Base-by-base conservation (phyloP, 169 alveolate species). In the Besnoitia besnoiti region DNA sequence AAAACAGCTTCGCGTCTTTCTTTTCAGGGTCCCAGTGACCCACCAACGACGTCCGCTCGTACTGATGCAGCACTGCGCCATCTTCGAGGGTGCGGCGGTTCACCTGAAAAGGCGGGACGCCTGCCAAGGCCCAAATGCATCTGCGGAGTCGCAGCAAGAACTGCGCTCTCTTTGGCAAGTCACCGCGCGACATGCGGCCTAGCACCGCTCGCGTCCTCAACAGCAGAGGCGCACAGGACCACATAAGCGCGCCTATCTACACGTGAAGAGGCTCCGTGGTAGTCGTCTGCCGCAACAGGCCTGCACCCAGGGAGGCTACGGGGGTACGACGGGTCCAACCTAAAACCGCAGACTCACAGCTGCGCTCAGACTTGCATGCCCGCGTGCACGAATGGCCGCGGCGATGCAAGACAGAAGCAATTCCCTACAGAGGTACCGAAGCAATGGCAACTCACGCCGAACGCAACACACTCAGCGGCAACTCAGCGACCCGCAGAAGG, bases 41-140 rank as follows among this genome's bases (percentile, higher is more conserved):
- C 33, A 76, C 73, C n/a, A 90, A 67, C n/a, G 90, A 51, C 40
- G 93, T 90, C 27, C 93, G 42, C 46, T 90, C 93, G 50, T 67
- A 77, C 30, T 73, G 33, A 30, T 90, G 90, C 33, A 90, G 73
- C 19, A 90, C 16, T 8, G 51, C 50, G 0, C 90, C 51, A 16
- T 42, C 24, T 39, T 27, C 30, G 50, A 90, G 85, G 21, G 35
- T 51, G 5, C 33, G 42, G 55, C 93, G 80, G 37, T n/a, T 42
- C n/a, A 90, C 90, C 93, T 90, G 82, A 5, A 39, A 24, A 73
- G 33, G 84, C 51, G 47, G 40, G 91, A 4, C n/a, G 46, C 16
- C 2, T 10, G 75, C 46, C 33, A 46, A 40, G 16, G 21, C 14
- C 73, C 16, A 0, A 35, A 46, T 14, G n/a, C 89, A 46, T 24